These are phyloP conservation scores for Backusella circina DNA, from an alignment of 192 early-diverging fungal genomes.

Conservation along the genomic window DNA sequence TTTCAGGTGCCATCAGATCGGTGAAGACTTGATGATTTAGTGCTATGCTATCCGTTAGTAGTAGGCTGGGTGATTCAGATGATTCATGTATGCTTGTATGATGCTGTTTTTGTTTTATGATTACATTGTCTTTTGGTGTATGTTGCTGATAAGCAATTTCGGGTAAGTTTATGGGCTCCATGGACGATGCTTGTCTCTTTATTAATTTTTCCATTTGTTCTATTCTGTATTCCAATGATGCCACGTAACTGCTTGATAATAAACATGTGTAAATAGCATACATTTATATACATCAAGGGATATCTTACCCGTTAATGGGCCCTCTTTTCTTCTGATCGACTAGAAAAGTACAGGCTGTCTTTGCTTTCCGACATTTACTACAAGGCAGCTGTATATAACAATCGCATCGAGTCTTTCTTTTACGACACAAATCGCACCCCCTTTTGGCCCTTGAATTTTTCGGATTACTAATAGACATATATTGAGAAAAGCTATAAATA, in stretches of 20 bases:
- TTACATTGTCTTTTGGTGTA: too few species aligned
- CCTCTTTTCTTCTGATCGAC: slow-evolving; percentile 55
- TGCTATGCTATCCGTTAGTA: background rate
- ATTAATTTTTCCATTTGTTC: slow-evolving; percentile 68
- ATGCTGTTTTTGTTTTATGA: background rate
- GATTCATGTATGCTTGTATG: too few species aligned
- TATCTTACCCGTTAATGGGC: slow-evolving; percentile 65
- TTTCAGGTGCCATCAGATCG: background rate
- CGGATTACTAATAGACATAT: too few species aligned
- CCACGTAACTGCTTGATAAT: slow-evolving; percentile 42
- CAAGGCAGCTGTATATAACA: slow-evolving; percentile 56
- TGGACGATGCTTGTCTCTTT: slow-evolving; percentile 10
- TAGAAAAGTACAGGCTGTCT: slow-evolving; percentile 45
- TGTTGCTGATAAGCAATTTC: background rate
- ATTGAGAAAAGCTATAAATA: too few species aligned
- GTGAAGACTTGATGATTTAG: background rate
- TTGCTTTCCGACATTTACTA: slow-evolving; percentile 62
- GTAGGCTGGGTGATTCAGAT: background rate
- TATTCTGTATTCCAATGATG: slow-evolving; percentile 67
- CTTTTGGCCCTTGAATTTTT: slow-evolving; percentile 22
- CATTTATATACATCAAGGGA: too few species aligned
- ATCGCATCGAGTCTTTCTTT: slow-evolving; percentile 83
- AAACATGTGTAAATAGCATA: background rate
- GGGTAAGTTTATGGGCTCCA: too few species aligned
- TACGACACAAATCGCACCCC: slow-evolving; percentile 67